phyloP scores from a whole-genome alignment of 768 basidiomycete genomes.

The Podaxis carcinomalis region DNA sequence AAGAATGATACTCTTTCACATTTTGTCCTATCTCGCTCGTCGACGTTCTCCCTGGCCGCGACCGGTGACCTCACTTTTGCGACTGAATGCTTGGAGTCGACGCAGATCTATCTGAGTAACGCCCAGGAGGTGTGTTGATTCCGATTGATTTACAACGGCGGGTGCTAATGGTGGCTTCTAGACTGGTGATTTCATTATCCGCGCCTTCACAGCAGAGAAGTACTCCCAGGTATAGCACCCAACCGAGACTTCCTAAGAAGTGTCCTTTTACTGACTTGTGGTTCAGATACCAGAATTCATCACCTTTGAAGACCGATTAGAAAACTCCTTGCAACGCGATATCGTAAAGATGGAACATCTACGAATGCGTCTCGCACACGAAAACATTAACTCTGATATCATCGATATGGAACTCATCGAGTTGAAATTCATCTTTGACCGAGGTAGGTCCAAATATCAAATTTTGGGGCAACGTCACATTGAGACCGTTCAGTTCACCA shows the following conservation, averaged over 20 bases:
- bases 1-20: constrained; percentile 90
- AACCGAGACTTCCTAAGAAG: not conserved
- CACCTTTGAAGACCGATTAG: constrained; percentile 72
- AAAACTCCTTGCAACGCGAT: constrained; percentile 83
- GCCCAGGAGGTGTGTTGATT: constrained; percentile 62
- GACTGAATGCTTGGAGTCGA: constrained; percentile 74
- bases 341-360: constrained; percentile 80
- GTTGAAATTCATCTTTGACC: constrained; percentile 77
- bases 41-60: constrained; percentile 74
- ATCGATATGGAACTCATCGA: constrained; percentile 83
- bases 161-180: constrained; percentile 16
- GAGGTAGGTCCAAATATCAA: constrained; percentile 40
- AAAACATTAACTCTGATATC: constrained; percentile 63
- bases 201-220: constrained; percentile 76
- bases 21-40: constrained; percentile 70
- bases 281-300: constrained; percentile 80
- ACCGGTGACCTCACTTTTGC: constrained; percentile 72
- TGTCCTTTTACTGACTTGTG: not conserved
- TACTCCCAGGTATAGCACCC: constrained; percentile 62
- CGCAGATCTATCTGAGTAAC: constrained; percentile 77
- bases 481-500: constrained; percentile 52
- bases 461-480: not conserved
- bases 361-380: constrained; percentile 77
- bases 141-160: not conserved
- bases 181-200: constrained; percentile 79